Percentiles rank a stretch among this genome's conserved stretches.
phyloP scores from a whole-genome alignment of 495 filamentous ascomycete genomes.

The Xylaria cubensis region DNA sequence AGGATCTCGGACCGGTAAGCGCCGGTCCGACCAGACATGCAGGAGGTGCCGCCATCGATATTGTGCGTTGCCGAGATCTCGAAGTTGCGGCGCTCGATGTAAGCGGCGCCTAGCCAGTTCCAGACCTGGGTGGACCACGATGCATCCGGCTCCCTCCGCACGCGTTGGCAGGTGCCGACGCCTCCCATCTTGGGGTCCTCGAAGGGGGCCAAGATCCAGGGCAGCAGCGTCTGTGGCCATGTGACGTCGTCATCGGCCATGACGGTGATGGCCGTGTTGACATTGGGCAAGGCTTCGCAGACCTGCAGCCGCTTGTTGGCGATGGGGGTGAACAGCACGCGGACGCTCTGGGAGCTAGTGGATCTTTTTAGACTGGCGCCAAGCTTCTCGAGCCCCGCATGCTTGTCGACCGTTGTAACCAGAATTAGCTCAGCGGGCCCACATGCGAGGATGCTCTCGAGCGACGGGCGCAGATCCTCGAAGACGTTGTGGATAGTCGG shows the following conservation, averaged over 20 bases:
- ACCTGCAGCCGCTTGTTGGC: conserved; percentile 60
- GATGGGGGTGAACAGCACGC: conserved; percentile 47
- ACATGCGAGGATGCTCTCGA: conserved; percentile 62
- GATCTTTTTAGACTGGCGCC: conserved; percentile 45
- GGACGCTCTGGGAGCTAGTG: conserved; percentile 41
- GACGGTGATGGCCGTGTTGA: conserved; percentile 54
- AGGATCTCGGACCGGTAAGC: conserved; percentile 58
- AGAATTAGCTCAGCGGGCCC: conserved; percentile 59
- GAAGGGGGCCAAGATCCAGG: conserved; percentile 57
- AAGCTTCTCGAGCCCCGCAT: conserved; percentile 51
- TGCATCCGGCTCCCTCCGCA: conserved; percentile 43
- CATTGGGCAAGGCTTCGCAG: conserved; percentile 48
- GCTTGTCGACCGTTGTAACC: conserved; percentile 62
- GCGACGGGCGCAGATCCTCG: conserved; percentile 57
- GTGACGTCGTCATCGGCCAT: conserved; percentile 63
- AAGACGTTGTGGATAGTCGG: conserved; percentile 61
- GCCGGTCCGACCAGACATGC: conserved; percentile 61
- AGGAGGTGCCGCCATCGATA: conserved; percentile 63
- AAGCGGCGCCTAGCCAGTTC: conserved; percentile 60
- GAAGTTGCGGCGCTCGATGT: conserved; percentile 65
- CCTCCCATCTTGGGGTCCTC: conserved; percentile 58
- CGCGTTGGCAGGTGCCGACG: conserved; percentile 60
- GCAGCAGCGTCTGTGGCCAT: conserved; percentile 57
- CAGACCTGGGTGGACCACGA: conserved; percentile 47
- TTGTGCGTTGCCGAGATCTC: conserved; percentile 60